A percentile compares a stretch with the other conserved stretches of the same genome.
Evolutionary conservation across 306 rosid genomes (phyloP).

Genomic region (Begonia loranthoides): DNA sequence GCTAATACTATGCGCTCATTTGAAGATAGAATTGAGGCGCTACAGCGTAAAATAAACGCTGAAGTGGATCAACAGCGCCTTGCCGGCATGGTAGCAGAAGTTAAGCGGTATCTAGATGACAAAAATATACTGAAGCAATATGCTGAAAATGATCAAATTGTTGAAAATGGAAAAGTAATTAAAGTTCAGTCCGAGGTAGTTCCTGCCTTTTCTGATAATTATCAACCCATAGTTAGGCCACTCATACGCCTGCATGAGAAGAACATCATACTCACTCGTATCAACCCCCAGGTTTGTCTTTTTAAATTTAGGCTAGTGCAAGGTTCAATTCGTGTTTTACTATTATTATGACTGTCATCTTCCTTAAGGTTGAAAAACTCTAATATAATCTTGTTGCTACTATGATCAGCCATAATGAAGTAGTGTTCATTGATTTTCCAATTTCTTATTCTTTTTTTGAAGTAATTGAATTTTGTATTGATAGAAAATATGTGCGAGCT

Average conservation of each 20-base stretch:
- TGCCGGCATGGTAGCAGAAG: slow-evolving; percentile 76
- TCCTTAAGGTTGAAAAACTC: too few species aligned
- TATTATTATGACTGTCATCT: too few species aligned
- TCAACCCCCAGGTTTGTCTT: slow-evolving; percentile 75
- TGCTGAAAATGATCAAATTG: slow-evolving; percentile 84
- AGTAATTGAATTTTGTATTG: too few species aligned
- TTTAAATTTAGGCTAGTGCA: neutral
- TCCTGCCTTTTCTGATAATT: slow-evolving; percentile 69
- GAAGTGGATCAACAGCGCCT: slow-evolving; percentile 77
- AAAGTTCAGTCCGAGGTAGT: slow-evolving; percentile 79
- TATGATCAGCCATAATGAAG: too few species aligned
- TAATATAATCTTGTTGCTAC: too few species aligned
- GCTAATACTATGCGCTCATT: slow-evolving; percentile 99
- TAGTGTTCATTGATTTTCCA: too few species aligned
- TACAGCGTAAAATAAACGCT: slow-evolving; percentile 70
- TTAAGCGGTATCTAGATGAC: slow-evolving; percentile 84
- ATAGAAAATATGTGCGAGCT: too few species aligned
- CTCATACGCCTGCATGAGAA: slow-evolving; percentile 72
- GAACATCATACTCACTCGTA: slow-evolving; percentile 90
- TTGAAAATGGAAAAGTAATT: slow-evolving; percentile 82
- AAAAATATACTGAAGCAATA: slow-evolving; percentile 79
- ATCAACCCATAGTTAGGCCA: slow-evolving; percentile 72
- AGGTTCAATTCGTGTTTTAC: slow-evolving; percentile 7
- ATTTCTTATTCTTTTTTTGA: too few species aligned
- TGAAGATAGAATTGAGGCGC: slow-evolving; percentile 89